Evolutionary conservation across 2,329 filamentous ascomycete genomes (phyloP).

Genomic region (Rutstroemia sp.): DNA sequence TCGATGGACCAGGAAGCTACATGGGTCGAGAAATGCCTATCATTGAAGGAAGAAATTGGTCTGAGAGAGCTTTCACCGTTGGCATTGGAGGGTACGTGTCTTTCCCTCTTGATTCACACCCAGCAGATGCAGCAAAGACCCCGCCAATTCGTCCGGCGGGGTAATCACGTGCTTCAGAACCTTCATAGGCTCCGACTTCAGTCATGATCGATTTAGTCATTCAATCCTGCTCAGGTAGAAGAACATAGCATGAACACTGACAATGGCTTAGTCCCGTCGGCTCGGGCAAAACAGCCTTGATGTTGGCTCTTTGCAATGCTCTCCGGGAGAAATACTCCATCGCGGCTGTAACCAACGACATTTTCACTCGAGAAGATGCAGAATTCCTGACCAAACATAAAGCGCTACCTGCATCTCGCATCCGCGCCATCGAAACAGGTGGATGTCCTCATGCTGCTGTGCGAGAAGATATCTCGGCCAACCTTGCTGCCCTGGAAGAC

Average conservation of each 20-base stretch:
- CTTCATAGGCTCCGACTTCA: too few species aligned
- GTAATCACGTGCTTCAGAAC: constrained; percentile 12
- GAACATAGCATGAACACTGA: not conserved
- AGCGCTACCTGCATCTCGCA: constrained; percentile 75
- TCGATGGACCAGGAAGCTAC: constrained; percentile 88
- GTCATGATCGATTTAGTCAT: not conserved
- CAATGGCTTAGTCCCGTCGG: constrained; percentile 67
- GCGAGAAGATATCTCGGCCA: constrained; percentile 90
- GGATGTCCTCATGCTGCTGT: constrained; percentile 96
- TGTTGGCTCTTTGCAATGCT: constrained; percentile 84
- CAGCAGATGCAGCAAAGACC: not conserved
- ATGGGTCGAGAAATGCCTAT: constrained; percentile 89
- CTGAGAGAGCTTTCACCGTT: constrained; percentile 84
- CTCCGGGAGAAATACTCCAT: constrained; percentile 78
- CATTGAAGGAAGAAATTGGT: constrained; percentile 79
- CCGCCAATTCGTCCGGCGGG: constrained; percentile 9
- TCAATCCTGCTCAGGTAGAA: not conserved
- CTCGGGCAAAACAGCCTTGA: constrained; percentile 93
- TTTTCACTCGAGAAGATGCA: constrained; percentile 96
- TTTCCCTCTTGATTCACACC: not conserved
- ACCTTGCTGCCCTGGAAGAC: constrained; percentile 86
- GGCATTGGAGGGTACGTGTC: constrained; percentile 83
- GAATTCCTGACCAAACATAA: constrained; percentile 88
- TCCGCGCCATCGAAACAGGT: constrained; percentile 94
- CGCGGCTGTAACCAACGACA: constrained; percentile 96